Evolutionary conservation across 768 basidiomycete genomes (phyloP).

Genomic region (Russula brevipes): DNA sequence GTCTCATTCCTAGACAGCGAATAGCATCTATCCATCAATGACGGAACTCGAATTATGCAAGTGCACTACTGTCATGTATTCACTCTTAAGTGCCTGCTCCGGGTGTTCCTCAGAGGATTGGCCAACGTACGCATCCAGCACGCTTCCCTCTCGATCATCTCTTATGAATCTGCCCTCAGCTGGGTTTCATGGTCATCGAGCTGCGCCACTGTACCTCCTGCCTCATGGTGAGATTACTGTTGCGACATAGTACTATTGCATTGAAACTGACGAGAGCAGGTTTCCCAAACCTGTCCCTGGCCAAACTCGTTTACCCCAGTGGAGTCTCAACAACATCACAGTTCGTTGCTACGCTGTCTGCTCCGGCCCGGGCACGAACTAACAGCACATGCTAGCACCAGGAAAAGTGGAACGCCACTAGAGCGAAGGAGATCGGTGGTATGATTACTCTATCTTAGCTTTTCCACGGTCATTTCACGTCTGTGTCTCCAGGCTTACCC

Average conservation of each 20-base stretch:
- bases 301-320: no score
- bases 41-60: constrained; percentile 13
- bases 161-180: neutral
- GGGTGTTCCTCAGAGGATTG: neutral
- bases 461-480: neutral
- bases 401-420: constrained; percentile 2
- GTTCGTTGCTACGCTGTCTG: neutral
- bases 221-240: constrained; percentile 1
- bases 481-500: neutral
- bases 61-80: constrained; percentile 13
- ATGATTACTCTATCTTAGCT: neutral
- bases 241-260: no score
- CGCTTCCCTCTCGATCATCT: neutral
- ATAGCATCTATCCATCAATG: neutral
- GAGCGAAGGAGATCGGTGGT: no score
- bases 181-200: no score
- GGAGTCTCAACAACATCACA: constrained; percentile 5
- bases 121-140: neutral
- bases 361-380: no score
- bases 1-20: neutral
- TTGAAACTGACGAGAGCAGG: neutral
- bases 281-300: constrained; percentile 14
- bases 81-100: constrained; percentile 17
- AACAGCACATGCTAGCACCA: neutral
- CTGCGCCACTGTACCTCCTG: no score